A percentile compares a stretch with the other conserved stretches of the same genome.
Evolutionary conservation across 148 eudicot species (phyloP).

Genomic region (Dianthus caryophyllus): DNA sequence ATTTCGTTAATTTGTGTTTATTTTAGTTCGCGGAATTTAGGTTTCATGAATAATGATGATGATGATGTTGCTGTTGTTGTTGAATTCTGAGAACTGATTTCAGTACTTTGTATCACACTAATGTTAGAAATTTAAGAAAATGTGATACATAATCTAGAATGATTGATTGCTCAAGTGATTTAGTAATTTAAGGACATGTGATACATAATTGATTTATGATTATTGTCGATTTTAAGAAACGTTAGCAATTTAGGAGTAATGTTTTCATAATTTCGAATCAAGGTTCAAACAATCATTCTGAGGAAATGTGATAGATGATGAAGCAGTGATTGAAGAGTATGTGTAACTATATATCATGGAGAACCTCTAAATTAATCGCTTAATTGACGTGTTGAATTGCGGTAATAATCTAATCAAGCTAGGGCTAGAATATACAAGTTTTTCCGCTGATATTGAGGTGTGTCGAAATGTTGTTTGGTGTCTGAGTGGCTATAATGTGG

Average conservation of each 20-base stretch:
- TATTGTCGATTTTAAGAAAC: too few relatives aligned
- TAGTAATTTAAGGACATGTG: too few relatives aligned
- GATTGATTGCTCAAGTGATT: not conserved
- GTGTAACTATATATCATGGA: too few relatives aligned
- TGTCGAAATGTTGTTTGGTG: not conserved
- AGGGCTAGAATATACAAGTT: not conserved
- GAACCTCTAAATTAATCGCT: not conserved
- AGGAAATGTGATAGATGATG: not conserved
- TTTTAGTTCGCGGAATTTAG: not conserved
- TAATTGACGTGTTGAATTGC: not conserved
- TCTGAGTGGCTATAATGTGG: not conserved
- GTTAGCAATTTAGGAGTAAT: too few relatives aligned
- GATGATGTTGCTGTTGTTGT: not conserved
- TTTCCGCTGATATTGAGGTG: not conserved
- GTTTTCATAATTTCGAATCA: too few relatives aligned
- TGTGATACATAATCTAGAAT: too few relatives aligned
- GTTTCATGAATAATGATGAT: not conserved
- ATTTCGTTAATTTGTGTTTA: not conserved
- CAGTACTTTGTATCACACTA: not conserved
- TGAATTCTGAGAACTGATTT: not conserved
- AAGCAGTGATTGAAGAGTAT: too few relatives aligned
- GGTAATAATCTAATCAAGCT: not conserved
- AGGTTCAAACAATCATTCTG: too few relatives aligned
- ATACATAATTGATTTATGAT: too few relatives aligned
- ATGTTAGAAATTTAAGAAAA: too few relatives aligned